Base-by-base conservation (phyloP, 2,329 filamentous ascomycete species). In the Diplodia corticola region DNA sequence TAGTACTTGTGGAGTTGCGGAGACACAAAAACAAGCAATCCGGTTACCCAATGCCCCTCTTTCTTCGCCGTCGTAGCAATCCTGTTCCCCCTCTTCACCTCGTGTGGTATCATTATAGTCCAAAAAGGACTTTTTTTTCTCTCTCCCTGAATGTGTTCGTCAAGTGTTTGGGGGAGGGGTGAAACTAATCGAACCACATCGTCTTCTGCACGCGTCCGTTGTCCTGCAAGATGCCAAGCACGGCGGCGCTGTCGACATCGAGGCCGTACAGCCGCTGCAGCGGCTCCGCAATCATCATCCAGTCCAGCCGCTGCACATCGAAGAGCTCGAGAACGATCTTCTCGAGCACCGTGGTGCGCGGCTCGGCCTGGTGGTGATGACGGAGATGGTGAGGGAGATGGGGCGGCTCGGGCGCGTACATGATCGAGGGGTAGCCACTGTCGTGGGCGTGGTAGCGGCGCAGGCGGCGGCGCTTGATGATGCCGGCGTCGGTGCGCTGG, bases 231-330 rank as follows among this genome's bases (percentile, higher is more conserved):
- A 79, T 77, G 26, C 69, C 73, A 20, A 79, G 66, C 9, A 79
- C 75, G 64, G 75, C 74, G 1, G 73, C 75, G 68, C 73, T 75
- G 26, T 71, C 71, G 20, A 76, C 77, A 33, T 70, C 69, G 37
- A 76, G 70, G 0, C 75, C 74, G 72, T 75, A 78, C 5, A 75
- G 67, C 26, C 75, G 69, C 69, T 73, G 70, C 50, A 79, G 70
- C 10, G 73, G 72, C 60, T 74, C 75, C 5, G 74, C 73, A 54
- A 79, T 77, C n/a, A 70, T 72, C 70, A 71, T 77, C 77, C 77
- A 79, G 63, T 74, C 73, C n/a, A 77, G 68, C 0, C 74, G 70
- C 4, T 73, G 68, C 7, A 74, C 71, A 64, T 79, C 77, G 64
- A 73, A 73, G 66, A 78, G 67, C 59, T 77, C 74, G 10, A 79